phyloP scores from a whole-genome alignment of 225 moss, liverwort and hornwort species.

The Bryoerythrophyllum caledonicum region DNA sequence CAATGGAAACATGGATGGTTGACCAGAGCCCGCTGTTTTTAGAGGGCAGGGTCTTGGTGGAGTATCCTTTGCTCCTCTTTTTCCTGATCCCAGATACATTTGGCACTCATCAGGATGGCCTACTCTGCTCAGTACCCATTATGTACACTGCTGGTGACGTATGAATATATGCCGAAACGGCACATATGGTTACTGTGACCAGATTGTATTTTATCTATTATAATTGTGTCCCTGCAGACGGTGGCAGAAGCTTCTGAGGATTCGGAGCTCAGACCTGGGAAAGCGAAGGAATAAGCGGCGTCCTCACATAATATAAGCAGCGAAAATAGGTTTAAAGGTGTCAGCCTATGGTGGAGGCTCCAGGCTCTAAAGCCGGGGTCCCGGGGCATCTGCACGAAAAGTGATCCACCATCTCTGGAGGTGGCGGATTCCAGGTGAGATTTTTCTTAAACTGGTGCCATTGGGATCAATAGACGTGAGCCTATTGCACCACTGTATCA shows the following conservation, averaged over 20 bases:
- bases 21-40: conserved; percentile 7
- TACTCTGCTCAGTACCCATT: neutral
- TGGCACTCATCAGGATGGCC: conserved; percentile 1
- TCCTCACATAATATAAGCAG: neutral
- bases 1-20: conserved; percentile 9
- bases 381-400: conserved; percentile 15
- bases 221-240: neutral
- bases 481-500: too few species aligned
- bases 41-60: conserved; percentile 20
- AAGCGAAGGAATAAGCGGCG: neutral
- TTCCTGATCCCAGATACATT: neutral
- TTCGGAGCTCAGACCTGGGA: neutral
- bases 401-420: neutral
- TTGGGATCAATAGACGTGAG: neutral
- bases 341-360: neutral
- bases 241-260: neutral
- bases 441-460: neutral
- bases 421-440: neutral
- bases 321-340: neutral
- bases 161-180: neutral
- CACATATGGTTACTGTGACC: neutral
- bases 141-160: neutral
- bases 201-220: neutral
- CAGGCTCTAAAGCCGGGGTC: conserved; percentile 6
- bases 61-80: neutral